Conservation (phyloP, 2,329 filamentous ascomycete genomes). For the Rhinocladiella similis region DNA sequence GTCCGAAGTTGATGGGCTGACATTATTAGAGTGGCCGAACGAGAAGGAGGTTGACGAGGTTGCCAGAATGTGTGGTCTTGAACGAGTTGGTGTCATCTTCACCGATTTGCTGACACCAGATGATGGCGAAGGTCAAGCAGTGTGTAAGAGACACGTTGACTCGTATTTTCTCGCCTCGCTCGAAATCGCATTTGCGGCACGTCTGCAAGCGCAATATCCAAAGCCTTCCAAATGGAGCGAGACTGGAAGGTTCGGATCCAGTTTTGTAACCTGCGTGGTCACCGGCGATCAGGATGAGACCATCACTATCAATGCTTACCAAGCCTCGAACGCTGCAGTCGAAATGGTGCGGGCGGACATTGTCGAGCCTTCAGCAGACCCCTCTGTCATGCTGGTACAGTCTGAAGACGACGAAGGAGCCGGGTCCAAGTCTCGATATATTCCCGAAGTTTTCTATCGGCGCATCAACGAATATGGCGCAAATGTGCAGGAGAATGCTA, state of each 20-base stretch:
- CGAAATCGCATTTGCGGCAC: constrained; percentile 85
- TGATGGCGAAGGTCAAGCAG: constrained; percentile 75
- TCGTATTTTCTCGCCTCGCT: constrained; percentile 92
- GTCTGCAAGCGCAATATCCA: constrained; percentile 83
- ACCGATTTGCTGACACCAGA: constrained; percentile 87
- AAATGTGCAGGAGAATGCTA: constrained; percentile 95
- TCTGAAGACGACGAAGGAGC: constrained; percentile 80
- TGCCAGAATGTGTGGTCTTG: constrained; percentile 78
- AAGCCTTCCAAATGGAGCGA: constrained; percentile 97
- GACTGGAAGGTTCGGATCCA: constrained; percentile 88
- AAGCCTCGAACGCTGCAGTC: constrained; percentile 91
- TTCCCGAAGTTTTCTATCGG: constrained; percentile 96
- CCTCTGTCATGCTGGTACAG: constrained; percentile 89
- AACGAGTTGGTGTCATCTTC: constrained; percentile 90
- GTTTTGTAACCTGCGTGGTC: constrained; percentile 94
- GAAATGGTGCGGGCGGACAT: constrained; percentile 97
- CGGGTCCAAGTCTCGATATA: constrained; percentile 74
- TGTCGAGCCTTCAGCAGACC: constrained; percentile 91
- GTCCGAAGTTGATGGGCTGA: constrained; percentile 84
- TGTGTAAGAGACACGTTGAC: constrained; percentile 94
- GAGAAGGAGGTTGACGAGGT: constrained; percentile 79
- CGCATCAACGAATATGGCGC: constrained; percentile 94
- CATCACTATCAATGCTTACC: constrained; percentile 87
- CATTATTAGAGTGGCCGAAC: constrained; percentile 79
- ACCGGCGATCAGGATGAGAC: constrained; percentile 88